phyloP scores from a whole-genome alignment of 176 grass and related monocot genomes.

The Rhynchospora tenuis region DNA sequence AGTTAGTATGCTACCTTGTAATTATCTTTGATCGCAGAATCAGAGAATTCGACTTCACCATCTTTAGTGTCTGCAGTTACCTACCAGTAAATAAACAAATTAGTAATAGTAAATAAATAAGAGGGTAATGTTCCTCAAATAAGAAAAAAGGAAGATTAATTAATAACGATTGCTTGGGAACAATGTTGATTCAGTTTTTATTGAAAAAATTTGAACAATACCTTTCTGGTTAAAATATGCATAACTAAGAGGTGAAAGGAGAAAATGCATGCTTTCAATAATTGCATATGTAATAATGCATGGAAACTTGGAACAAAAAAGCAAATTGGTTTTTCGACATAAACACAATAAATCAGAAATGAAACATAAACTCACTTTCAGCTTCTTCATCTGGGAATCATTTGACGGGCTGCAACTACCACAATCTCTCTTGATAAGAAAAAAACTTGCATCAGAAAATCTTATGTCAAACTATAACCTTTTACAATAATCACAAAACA shows the following conservation, averaged over 20 bases:
- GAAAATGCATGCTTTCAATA: not conserved
- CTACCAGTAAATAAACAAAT: conserved; percentile 27
- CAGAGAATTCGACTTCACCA: conserved; percentile 30
- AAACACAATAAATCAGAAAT: not conserved
- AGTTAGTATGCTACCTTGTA: conserved; percentile 40
- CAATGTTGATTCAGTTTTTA: not conserved
- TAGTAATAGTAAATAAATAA: not conserved
- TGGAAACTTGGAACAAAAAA: not conserved
- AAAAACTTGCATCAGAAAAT: not conserved
- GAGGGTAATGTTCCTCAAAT: not conserved
- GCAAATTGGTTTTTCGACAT: not conserved
- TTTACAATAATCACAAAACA: not conserved
- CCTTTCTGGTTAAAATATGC: not conserved
- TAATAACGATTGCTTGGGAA: not conserved
- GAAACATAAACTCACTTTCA: conserved; percentile 21
- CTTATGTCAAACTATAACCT: not conserved
- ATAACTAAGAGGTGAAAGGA: not conserved
- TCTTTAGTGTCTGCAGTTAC: conserved; percentile 4
- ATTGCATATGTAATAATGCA: not conserved
- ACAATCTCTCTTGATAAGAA: conserved; percentile 34
- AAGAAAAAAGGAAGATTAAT: not conserved
- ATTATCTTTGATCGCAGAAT: conserved; percentile 35
- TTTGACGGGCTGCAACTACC: conserved; percentile 15
- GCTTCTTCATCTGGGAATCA: conserved; percentile 39
- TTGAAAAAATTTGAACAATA: not conserved